phyloP scores from a whole-genome alignment of 2,329 filamentous ascomycete species.

The Fusarium luffae region DNA sequence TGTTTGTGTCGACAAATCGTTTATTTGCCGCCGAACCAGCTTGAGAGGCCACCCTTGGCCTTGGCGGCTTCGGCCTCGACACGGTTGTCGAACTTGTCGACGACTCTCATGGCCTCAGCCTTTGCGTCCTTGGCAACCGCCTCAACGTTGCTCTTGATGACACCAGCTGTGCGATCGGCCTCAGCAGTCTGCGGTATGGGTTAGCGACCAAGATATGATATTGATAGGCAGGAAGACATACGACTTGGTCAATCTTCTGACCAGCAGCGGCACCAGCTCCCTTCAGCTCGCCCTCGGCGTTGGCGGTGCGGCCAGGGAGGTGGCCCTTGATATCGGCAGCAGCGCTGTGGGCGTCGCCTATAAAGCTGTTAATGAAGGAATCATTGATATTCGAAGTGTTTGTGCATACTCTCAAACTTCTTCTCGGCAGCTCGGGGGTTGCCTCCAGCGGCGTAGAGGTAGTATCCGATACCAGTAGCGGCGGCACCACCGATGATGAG shows the following conservation, averaged over 20 bases:
- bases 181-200: slow-evolving; percentile 57
- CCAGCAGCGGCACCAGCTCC: slow-evolving; percentile 61
- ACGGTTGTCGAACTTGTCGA: slow-evolving; percentile 85
- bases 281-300: slow-evolving; percentile 73
- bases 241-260: slow-evolving; percentile 74
- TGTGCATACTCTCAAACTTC: slow-evolving; percentile 79
- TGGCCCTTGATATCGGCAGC: slow-evolving; percentile 74
- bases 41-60: slow-evolving; percentile 83
- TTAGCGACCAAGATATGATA: slow-evolving; percentile 2
- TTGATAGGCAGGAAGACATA: slow-evolving; percentile 59
- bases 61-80: slow-evolving; percentile 82
- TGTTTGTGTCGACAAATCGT: neutral
- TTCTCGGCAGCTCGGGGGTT: slow-evolving; percentile 85
- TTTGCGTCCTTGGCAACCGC: slow-evolving; percentile 71
- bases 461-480: slow-evolving; percentile 81
- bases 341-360: slow-evolving; percentile 81
- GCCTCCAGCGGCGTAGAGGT: slow-evolving; percentile 89
- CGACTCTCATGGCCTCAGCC: slow-evolving; percentile 74
- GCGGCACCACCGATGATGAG: slow-evolving; percentile 69
- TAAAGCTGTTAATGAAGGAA: slow-evolving; percentile 25
- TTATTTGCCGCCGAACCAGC: slow-evolving; percentile 78
- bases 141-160: slow-evolving; percentile 70
- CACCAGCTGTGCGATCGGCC: slow-evolving; percentile 70
- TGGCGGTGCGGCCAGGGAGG: slow-evolving; percentile 68
- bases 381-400: neutral